These are phyloP conservation scores for Lipomyces sp. DNA, from an alignment of 805 yeast species.

Conservation along the genomic window DNA sequence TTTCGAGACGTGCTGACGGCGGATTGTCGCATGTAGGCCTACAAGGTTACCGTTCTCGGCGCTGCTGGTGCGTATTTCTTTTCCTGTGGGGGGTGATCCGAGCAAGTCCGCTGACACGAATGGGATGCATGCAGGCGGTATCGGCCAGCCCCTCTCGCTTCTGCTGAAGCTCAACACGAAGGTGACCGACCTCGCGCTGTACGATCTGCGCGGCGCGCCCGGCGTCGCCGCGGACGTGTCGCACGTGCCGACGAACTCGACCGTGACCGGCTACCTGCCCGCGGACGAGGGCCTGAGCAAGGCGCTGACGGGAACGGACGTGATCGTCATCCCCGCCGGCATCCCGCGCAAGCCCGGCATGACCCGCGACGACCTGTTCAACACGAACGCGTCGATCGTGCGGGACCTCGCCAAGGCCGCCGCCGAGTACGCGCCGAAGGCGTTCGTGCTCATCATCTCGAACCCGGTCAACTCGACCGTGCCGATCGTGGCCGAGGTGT, in stretches of 20 bases:
- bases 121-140: slow-evolving; percentile 55
- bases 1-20: too few species aligned
- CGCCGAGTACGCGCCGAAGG: slow-evolving; percentile 80
- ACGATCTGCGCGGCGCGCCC: slow-evolving; percentile 87
- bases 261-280: slow-evolving; percentile 83
- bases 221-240: slow-evolving; percentile 97
- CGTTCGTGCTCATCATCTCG: slow-evolving; percentile 76
- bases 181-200: slow-evolving; percentile 80
- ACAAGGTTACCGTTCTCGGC: slow-evolving; percentile 81
- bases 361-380: slow-evolving; percentile 96
- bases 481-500: slow-evolving; percentile 91
- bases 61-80: slow-evolving; percentile 43
- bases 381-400: slow-evolving; percentile 93
- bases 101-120: slow-evolving; percentile 45
- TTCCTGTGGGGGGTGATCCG: not conserved
- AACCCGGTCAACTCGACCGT: slow-evolving; percentile 98
- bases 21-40: slow-evolving; percentile 24
- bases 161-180: slow-evolving; percentile 83
- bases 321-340: slow-evolving; percentile 94
- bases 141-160: slow-evolving; percentile 84
- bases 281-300: slow-evolving; percentile 66
- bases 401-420: slow-evolving; percentile 85
- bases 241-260: slow-evolving; percentile 89
- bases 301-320: slow-evolving; percentile 68
- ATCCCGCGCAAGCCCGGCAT: slow-evolving; percentile 98